These are phyloP conservation scores for Cruciata laevipes DNA, from an alignment of 257 asterid species.

Conservation along the genomic window DNA sequence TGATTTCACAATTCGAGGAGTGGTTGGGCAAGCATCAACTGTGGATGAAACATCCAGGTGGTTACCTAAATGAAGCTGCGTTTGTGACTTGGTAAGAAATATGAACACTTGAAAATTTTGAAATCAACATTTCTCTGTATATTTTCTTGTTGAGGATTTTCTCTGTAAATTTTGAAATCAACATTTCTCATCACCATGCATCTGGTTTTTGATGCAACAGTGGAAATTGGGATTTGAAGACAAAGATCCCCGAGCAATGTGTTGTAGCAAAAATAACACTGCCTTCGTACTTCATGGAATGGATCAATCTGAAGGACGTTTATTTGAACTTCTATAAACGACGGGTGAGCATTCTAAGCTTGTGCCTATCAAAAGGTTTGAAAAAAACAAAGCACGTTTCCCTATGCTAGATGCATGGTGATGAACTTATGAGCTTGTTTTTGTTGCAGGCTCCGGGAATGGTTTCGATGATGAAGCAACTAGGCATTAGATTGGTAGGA, in stretches of 20 bases:
- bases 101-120: not conserved
- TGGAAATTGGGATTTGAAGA: slow-evolving; percentile 97
- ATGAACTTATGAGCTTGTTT: not conserved
- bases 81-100: slow-evolving; percentile 79
- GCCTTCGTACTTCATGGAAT: slow-evolving; percentile 80
- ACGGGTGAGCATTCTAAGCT: slow-evolving; percentile 45
- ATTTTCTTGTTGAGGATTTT: too few relatives aligned
- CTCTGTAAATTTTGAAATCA: not conserved
- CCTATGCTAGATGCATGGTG: not conserved
- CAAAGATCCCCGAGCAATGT: slow-evolving; percentile 88
- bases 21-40: slow-evolving; percentile 52
- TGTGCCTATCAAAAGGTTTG: not conserved
- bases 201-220: slow-evolving; percentile 30
- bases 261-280: slow-evolving; percentile 52
- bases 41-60: slow-evolving; percentile 45
- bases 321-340: slow-evolving; percentile 73
- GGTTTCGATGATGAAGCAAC: slow-evolving; percentile 87
- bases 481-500: slow-evolving; percentile 48
- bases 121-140: not conserved
- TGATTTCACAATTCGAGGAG: slow-evolving; percentile 68
- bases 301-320: slow-evolving; percentile 92
- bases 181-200: not conserved
- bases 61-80: slow-evolving; percentile 61
- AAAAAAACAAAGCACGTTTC: too few relatives aligned
- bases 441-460: slow-evolving; percentile 68